Evolutionary conservation across 1,139 yeast genomes (phyloP).

Genomic region (Yamadazyma oceani): DNA sequence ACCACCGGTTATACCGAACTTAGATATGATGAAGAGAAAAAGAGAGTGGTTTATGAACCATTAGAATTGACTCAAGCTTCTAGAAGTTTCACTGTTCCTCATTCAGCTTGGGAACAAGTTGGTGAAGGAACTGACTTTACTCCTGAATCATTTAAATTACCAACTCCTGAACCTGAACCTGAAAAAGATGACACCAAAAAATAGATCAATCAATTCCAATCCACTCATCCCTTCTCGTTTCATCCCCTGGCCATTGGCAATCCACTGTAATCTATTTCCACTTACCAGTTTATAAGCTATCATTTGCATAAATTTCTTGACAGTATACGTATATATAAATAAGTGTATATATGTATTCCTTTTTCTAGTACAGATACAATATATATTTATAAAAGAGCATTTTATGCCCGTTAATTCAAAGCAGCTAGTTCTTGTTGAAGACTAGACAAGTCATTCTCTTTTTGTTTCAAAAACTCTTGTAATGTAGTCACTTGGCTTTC

Average conservation of each 20-base stretch:
- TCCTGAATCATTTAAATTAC: slow-evolving; percentile 79
- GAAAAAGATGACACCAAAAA: slow-evolving; percentile 41
- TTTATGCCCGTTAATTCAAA: slow-evolving; percentile 2
- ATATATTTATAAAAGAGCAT: neutral
- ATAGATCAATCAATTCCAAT: slow-evolving; percentile 9
- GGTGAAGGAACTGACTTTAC: slow-evolving; percentile 84
- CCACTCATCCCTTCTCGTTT: too few species aligned
- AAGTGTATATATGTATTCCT: neutral
- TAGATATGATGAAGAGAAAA: slow-evolving; percentile 87
- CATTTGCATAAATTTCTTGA: neutral
- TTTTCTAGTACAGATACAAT: slow-evolving; percentile 2
- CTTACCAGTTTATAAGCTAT: too few species aligned
- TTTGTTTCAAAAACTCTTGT: slow-evolving; percentile 53
- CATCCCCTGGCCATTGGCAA: too few species aligned
- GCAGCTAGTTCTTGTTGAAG: slow-evolving; percentile 44
- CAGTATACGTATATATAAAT: neutral
- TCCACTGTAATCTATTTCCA: too few species aligned
- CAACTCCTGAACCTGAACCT: slow-evolving; percentile 80
- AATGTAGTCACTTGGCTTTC: slow-evolving; percentile 64
- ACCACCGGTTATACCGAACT: slow-evolving; percentile 90
- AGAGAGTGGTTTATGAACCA: slow-evolving; percentile 87
- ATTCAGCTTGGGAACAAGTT: slow-evolving; percentile 90
- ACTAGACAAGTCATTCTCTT: slow-evolving; percentile 49
- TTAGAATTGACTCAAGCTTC: slow-evolving; percentile 89
- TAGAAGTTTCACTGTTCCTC: slow-evolving; percentile 86